Evolutionary conservation across 2,329 filamentous ascomycete genomes (phyloP), one percentile per base, ranked within the genome.

Genomic region (Ophiobolus disseminans): DNA sequence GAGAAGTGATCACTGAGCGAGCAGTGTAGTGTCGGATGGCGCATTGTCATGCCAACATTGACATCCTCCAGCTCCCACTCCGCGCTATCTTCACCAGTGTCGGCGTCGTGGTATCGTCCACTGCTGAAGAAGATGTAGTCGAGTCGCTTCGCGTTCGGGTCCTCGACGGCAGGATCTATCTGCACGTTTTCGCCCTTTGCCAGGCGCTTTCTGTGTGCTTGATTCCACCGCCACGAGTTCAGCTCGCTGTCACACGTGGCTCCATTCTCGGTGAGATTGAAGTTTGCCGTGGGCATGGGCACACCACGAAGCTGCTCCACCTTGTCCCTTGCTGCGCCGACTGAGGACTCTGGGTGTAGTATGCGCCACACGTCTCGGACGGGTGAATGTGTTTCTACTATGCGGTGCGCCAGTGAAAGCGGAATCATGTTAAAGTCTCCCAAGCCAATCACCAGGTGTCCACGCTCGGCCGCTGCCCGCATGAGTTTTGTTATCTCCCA

Each of bases 361-460:
- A 89, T 81, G 45, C 89, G 84, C 94, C 94, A 99, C 17, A 86
- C 85, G 69, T 99, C 94, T 35, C 82, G 82, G 21, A 96, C 87
- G 11, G 87, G 87, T 8, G 87, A 85, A 66, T 91, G 87, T 3
- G 86, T 84, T 48, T 88, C 89, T 60, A 99, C 87, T 57, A 97
- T 80, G 44, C 86, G 84, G 75, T 97, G 90, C 23, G 89, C 87
- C 53, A 96, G 84, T 20, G 90, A 95, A 31, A 88, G 75, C 0
- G 94, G 94, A n/a, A 91, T 79, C 88, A 96, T 96, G 76, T 97
- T 97, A 78, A 97, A 97, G 76, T 97, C 94, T 20, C 94, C 94
- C 44, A 96, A 78, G 5, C 87, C 92, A 34, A 97, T 78, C 41
- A 92, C 91, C 22, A 97, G 80, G 69, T 93, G 89, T 5, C 91